Evolutionary conservation across 179 eudicot genomes (phyloP).

Genomic region (Vitellaria paradoxa): DNA sequence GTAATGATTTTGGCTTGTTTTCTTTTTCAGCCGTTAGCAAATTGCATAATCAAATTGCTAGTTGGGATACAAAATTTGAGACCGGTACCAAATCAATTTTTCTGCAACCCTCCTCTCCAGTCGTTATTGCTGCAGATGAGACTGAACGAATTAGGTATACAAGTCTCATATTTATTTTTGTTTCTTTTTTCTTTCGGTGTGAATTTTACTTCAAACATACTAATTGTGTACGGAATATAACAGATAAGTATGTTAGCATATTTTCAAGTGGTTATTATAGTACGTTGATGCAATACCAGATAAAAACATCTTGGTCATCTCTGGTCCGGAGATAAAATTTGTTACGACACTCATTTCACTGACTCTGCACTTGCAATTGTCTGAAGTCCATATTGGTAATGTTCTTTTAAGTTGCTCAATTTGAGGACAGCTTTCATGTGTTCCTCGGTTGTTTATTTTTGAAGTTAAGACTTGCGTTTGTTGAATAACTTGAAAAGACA

Average conservation of each 20-base stretch:
- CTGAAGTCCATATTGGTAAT: neutral
- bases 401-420: neutral
- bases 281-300: neutral
- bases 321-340: neutral
- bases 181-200: neutral
- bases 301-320: neutral
- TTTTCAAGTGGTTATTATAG: neutral
- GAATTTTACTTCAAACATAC: neutral
- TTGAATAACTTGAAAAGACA: neutral
- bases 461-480: too few species aligned
- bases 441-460: neutral
- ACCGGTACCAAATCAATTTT: conserved; percentile 72
- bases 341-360: neutral
- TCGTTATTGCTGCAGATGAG: conserved; percentile 89
- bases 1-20: conserved; percentile 6
- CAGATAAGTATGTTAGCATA: neutral
- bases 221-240: neutral
- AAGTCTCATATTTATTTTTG: neutral
- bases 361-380: neutral
- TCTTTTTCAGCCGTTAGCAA: conserved; percentile 64
- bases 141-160: conserved; percentile 79
- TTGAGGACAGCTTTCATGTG: neutral
- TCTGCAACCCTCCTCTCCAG: conserved; percentile 86
- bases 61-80: conserved; percentile 97
- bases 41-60: conserved; percentile 80